Conservation (phyloP, 2,329 filamentous ascomycete genomes). For the Blastomyces emzantsi region DNA sequence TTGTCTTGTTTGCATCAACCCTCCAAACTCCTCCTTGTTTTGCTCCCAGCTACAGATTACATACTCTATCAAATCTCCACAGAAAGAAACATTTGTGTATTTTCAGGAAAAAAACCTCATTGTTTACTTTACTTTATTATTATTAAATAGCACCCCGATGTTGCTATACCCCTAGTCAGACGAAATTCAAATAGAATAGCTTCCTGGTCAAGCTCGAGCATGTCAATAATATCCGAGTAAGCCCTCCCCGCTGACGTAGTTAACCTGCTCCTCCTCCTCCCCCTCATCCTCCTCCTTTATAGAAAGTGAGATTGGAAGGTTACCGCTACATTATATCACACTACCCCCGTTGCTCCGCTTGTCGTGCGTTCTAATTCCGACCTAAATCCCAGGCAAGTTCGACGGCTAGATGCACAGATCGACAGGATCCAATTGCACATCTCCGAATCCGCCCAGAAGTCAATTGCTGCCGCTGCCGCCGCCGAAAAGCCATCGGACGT, state of each 20-base stretch:
- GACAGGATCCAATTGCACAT: slow-evolving; percentile 47
- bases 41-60: no score
- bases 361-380: background rate
- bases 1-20: background rate
- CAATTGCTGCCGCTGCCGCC: slow-evolving; percentile 7
- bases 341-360: background rate
- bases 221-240: slow-evolving; percentile 9
- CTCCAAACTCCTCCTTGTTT: background rate
- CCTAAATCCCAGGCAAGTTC: slow-evolving; percentile 41
- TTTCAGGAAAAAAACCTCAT: no score
- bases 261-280: background rate
- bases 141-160: background rate
- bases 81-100: no score
- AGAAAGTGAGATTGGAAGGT: background rate
- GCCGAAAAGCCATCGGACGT: background rate
- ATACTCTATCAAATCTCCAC: no score
- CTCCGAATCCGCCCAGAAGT: slow-evolving; percentile 21
- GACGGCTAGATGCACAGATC: slow-evolving; percentile 49
- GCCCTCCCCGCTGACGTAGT: background rate
- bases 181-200: background rate
- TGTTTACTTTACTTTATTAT: background rate
- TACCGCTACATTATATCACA: background rate
- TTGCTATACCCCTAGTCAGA: background rate
- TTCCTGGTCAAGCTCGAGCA: background rate
- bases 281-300: no score